phyloP scores from a whole-genome alignment of 305 asterid genomes.

The Fraxinus dipetala region DNA sequence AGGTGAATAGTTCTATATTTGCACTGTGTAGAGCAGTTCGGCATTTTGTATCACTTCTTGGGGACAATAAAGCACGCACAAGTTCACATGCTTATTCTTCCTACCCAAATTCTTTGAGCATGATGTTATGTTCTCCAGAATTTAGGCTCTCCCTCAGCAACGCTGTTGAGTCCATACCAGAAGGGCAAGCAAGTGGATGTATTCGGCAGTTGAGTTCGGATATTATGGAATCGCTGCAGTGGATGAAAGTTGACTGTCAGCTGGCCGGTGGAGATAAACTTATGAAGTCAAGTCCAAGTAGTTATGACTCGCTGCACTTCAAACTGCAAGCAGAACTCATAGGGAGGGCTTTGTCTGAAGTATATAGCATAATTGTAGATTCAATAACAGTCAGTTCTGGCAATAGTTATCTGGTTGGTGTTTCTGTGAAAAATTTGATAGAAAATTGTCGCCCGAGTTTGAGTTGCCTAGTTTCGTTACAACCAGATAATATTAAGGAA shows the following conservation, averaged over 20 bases:
- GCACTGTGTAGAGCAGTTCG: constrained; percentile 77
- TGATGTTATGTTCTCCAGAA: constrained; percentile 56
- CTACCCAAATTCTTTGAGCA: constrained; percentile 52
- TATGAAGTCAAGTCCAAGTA: constrained; percentile 27
- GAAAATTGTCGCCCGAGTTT: constrained; percentile 51
- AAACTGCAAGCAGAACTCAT: constrained; percentile 58
- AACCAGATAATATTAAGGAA: constrained; percentile 35
- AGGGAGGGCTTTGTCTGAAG: constrained; percentile 70
- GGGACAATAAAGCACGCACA: constrained; percentile 33
- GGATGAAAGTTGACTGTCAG: constrained; percentile 54
- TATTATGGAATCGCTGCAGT: constrained; percentile 62
- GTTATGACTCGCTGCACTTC: constrained; percentile 28
- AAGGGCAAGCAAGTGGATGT: constrained; percentile 87
- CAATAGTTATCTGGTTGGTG: constrained; percentile 63
- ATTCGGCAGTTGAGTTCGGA: constrained; percentile 58
- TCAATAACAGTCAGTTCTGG: constrained; percentile 75
- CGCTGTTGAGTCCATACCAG: constrained; percentile 78
- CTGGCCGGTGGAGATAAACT: constrained; percentile 33
- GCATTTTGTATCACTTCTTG: constrained; percentile 35
- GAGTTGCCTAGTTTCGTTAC: constrained; percentile 42
- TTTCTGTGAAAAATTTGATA: constrained; percentile 56
- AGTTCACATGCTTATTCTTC: constrained; percentile 31
- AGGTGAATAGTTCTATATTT: constrained; percentile 69
- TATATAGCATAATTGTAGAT: constrained; percentile 62
- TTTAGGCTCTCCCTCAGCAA: constrained; percentile 67